Evolutionary conservation across 352 stramenopile genomes (phyloP).

Genomic region (Pythium aquatile): DNA sequence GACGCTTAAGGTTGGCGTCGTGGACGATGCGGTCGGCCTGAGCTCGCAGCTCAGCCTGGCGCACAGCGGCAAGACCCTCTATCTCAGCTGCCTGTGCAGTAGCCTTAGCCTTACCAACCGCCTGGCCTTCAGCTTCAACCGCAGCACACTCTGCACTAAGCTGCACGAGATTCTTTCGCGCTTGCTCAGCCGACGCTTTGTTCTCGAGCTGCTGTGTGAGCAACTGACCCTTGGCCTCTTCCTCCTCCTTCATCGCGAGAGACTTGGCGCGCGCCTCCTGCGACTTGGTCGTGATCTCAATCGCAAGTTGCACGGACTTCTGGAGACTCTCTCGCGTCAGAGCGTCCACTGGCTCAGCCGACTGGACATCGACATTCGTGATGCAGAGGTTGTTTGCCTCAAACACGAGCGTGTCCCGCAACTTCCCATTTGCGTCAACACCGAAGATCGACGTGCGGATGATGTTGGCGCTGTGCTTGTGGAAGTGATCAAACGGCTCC

Average conservation of each 20-base stretch:
- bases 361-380: slow-evolving; percentile 84
- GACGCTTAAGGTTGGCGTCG: slow-evolving; percentile 47
- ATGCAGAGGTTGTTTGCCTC: slow-evolving; percentile 75
- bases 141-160: slow-evolving; percentile 68
- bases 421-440: slow-evolving; percentile 48
- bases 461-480: slow-evolving; percentile 81
- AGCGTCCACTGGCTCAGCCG: slow-evolving; percentile 69
- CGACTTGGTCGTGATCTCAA: slow-evolving; percentile 85
- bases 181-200: slow-evolving; percentile 66
- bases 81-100: slow-evolving; percentile 69
- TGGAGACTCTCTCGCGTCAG: slow-evolving; percentile 74
- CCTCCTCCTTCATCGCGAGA: slow-evolving; percentile 78
- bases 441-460: slow-evolving; percentile 82
- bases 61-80: slow-evolving; percentile 63
- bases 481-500: slow-evolving; percentile 78
- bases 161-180: slow-evolving; percentile 75
- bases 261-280: slow-evolving; percentile 78
- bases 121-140: slow-evolving; percentile 61
- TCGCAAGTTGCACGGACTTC: slow-evolving; percentile 81
- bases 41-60: slow-evolving; percentile 62
- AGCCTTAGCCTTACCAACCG: slow-evolving; percentile 61
- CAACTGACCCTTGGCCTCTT: slow-evolving; percentile 70
- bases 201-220: slow-evolving; percentile 80
- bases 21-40: slow-evolving; percentile 72
- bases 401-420: slow-evolving; percentile 60